phyloP scores from a whole-genome alignment of 495 filamentous ascomycete species.

The Aspergillus heteromorphus region DNA sequence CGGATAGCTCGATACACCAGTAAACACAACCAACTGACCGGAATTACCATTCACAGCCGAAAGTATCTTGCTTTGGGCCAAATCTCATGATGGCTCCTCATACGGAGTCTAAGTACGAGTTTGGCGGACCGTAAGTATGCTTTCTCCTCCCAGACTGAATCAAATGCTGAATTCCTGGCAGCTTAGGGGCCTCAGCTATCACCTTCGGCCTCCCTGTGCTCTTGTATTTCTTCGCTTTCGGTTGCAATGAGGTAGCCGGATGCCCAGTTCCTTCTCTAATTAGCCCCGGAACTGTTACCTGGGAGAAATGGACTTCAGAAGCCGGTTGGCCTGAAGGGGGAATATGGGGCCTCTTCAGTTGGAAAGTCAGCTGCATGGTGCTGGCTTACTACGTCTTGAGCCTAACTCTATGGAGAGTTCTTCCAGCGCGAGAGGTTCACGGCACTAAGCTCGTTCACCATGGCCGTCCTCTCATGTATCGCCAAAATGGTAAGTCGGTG shows the following conservation, averaged over 20 bases:
- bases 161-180: constrained; percentile 24
- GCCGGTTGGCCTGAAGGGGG: constrained; percentile 62
- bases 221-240: constrained; percentile 63
- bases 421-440: constrained; percentile 61
- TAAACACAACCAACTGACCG: no score
- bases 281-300: constrained; percentile 57
- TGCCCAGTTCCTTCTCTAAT: constrained; percentile 75
- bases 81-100: neutral
- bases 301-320: constrained; percentile 60
- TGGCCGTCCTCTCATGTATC: constrained; percentile 68
- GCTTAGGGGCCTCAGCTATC: constrained; percentile 61
- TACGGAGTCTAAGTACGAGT: neutral
- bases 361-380: constrained; percentile 50
- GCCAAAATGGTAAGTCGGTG: constrained; percentile 60
- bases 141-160: neutral
- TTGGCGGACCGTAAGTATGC: neutral
- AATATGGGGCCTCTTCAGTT: constrained; percentile 45
- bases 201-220: constrained; percentile 66
- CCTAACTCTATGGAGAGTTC: constrained; percentile 58
- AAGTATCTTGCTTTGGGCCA: neutral
- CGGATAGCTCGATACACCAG: no score
- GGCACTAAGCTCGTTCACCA: constrained; percentile 61
- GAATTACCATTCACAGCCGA: neutral
- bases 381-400: constrained; percentile 68
- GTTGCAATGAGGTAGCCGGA: constrained; percentile 78